These are phyloP conservation scores for Pterocarpus macrocarpus DNA, from an alignment of 306 rosid species.

Conservation along the genomic window DNA sequence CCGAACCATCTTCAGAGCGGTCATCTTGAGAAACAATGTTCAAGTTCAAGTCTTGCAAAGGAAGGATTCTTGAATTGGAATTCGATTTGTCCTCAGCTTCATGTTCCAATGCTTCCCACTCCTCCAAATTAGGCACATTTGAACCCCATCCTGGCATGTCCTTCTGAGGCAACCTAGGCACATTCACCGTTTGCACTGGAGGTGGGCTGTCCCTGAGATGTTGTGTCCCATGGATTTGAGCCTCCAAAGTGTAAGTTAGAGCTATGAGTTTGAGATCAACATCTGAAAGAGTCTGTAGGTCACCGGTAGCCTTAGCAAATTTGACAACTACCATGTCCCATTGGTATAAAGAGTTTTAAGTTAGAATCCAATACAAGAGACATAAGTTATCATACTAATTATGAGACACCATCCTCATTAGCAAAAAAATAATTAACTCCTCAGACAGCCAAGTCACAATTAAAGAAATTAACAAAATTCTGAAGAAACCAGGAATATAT, in stretches of 20 bases:
- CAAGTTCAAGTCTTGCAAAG: slow-evolving; percentile 78
- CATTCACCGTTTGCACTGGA: slow-evolving; percentile 74
- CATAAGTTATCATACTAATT: background rate
- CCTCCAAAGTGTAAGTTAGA: slow-evolving; percentile 78
- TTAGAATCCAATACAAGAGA: slow-evolving; percentile 32
- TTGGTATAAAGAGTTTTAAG: slow-evolving; percentile 12
- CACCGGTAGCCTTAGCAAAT: slow-evolving; percentile 93
- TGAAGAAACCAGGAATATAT: background rate
- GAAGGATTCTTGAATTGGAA: slow-evolving; percentile 74
- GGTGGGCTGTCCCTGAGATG: slow-evolving; percentile 84
- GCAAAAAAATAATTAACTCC: background rate
- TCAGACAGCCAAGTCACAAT: no score
- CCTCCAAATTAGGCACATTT: slow-evolving; percentile 87
- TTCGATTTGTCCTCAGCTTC: slow-evolving; percentile 54
- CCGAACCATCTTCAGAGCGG: slow-evolving; percentile 52
- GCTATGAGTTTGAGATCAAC: slow-evolving; percentile 91
- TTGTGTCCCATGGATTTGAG: slow-evolving; percentile 77
- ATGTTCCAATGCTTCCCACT: slow-evolving; percentile 89
- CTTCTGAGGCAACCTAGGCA: slow-evolving; percentile 85
- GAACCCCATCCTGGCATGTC: slow-evolving; percentile 96
- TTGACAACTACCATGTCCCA: slow-evolving; percentile 65
- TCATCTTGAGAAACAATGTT: slow-evolving; percentile 64
- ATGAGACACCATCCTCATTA: background rate
- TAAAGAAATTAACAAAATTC: no score
- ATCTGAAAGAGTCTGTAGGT: slow-evolving; percentile 90